Evolutionary conservation across 345 rosid genomes (phyloP).

Genomic region (Eucalyptus pumila): DNA sequence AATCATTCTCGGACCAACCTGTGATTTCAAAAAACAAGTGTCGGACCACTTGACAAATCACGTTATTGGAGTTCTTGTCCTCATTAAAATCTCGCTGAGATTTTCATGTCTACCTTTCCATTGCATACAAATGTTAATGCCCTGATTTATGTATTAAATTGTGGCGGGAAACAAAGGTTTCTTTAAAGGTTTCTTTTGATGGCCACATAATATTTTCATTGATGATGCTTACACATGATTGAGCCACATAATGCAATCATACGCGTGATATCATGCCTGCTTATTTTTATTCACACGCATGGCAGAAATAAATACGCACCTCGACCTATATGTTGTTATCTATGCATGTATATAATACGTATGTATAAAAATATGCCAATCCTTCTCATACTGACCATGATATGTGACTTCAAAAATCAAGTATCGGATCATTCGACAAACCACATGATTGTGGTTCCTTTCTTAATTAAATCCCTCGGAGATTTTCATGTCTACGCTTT

Average conservation of each 20-base stretch:
- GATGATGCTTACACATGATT: not conserved
- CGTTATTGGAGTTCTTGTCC: not conserved
- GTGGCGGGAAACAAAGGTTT: fast-evolving
- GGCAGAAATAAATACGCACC: not conserved
- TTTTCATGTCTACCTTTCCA: too few relatives aligned
- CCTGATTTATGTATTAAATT: not conserved
- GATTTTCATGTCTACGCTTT: too few relatives aligned
- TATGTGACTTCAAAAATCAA: not conserved
- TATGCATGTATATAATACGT: not conserved
- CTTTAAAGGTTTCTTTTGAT: not conserved
- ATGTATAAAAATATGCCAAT: not conserved
- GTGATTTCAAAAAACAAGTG: not conserved
- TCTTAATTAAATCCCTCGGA: not conserved
- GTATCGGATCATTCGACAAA: not conserved
- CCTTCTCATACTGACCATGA: fast-evolving
- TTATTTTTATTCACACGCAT: fast-evolving
- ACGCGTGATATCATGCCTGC: fast-evolving
- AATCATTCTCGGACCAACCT: too few relatives aligned
- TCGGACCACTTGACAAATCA: not conserved
- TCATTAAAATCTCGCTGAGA: fast-evolving
- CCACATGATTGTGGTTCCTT: not conserved
- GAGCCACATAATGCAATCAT: not conserved
- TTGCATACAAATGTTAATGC: not conserved
- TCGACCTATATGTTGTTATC: not conserved
- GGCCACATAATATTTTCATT: not conserved